Percentiles rank a stretch among this genome's conserved stretches.
Conservation (phyloP, 1,284 basidiomycete species). For the Ganoderma multipileum region DNA sequence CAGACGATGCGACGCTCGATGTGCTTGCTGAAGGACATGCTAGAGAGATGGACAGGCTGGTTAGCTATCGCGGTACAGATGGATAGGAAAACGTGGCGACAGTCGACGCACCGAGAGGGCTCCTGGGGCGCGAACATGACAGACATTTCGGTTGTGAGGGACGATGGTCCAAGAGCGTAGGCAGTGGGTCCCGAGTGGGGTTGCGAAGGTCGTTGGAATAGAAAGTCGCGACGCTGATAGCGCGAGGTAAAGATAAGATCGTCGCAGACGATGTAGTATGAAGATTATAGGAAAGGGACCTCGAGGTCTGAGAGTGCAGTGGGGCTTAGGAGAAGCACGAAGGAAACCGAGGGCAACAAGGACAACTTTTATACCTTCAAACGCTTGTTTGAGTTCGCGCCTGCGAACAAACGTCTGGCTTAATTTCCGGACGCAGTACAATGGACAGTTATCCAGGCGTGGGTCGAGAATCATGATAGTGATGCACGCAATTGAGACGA, state of each 20-base stretch:
- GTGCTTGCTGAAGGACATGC: slow-evolving; percentile 52
- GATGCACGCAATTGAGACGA: slow-evolving; percentile 4
- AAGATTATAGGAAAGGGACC: neutral
- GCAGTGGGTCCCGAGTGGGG: neutral
- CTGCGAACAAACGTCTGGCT: neutral
- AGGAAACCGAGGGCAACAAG: neutral
- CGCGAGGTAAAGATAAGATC: slow-evolving; percentile 12
- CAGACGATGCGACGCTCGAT: slow-evolving; percentile 63
- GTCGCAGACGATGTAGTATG: slow-evolving; percentile 30
- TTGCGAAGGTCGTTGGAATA: neutral
- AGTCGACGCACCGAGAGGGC: slow-evolving; percentile 34
- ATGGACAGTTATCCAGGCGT: slow-evolving; percentile 2
- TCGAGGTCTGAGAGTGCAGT: neutral
- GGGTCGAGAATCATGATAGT: neutral
- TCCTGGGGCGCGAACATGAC: slow-evolving; percentile 29
- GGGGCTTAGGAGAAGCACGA: neutral
- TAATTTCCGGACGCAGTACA: neutral
- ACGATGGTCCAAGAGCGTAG: neutral
- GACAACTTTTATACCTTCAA: neutral
- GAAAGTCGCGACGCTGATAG: neutral
- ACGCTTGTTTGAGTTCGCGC: neutral
- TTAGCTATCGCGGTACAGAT: neutral
- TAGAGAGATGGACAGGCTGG: slow-evolving; percentile 15
- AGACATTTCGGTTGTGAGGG: slow-evolving; percentile 24
- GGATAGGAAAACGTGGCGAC: neutral